Evolutionary conservation across 179 eudicot species (phyloP).

Genomic region (Silene vulgaris): DNA sequence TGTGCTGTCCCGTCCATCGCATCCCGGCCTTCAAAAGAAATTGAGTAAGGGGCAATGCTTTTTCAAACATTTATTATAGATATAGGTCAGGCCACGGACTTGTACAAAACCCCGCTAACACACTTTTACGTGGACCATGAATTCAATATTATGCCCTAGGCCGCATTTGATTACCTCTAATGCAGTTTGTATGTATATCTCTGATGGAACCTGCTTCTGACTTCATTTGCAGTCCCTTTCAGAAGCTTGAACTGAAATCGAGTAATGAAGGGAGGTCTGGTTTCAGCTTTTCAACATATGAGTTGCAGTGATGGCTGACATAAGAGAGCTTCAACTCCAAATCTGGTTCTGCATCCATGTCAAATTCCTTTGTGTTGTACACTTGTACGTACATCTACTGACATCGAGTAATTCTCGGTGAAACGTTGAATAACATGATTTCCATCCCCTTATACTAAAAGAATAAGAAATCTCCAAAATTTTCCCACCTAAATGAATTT

Average conservation of each 20-base stretch:
- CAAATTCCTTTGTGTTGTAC: not conserved
- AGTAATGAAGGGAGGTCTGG: constrained; percentile 73
- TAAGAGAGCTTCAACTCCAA: not conserved
- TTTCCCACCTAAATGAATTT: no score
- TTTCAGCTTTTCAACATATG: constrained; percentile 85
- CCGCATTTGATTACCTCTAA: no score
- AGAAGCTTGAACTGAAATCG: constrained; percentile 84
- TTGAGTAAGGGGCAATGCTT: no score
- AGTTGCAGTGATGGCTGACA: constrained; percentile 47
- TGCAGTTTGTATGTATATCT: not conserved
- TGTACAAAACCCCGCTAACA: not conserved
- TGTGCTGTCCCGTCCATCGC: not conserved
- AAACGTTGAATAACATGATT: not conserved
- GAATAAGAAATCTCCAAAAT: no score
- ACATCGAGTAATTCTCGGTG: not conserved
- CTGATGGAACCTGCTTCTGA: constrained; percentile 4
- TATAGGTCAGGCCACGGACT: no score
- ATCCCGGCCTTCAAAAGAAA: no score
- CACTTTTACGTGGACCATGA: not conserved
- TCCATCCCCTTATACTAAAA: not conserved
- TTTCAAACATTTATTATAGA: no score
- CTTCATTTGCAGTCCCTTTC: constrained; percentile 68
- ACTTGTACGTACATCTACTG: not conserved
- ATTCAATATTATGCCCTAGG: no score
- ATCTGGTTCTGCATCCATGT: not conserved